Evolutionary conservation across 2,329 filamentous ascomycete genomes (phyloP), one percentile per base, ranked within the genome.

Genomic region (Didymella exigua): DNA sequence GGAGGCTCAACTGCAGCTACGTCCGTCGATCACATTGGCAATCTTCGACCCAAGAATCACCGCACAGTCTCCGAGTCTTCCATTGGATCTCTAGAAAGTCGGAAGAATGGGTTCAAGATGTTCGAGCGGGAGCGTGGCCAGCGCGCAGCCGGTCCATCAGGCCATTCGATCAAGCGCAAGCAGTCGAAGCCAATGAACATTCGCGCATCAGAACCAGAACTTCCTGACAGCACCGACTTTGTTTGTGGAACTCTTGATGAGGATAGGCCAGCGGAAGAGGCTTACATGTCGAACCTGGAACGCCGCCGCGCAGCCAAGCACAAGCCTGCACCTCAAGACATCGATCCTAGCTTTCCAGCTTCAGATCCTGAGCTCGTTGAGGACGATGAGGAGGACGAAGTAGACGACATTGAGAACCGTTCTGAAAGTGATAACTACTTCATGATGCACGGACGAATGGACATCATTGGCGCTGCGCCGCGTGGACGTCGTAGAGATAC

Each of bases 191-290:
- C 78, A 34, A 69, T 76, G 41, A 85, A 82, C 59, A 86, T 88
- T 63, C 87, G 87, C 19, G 83, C 86, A 33, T 69, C 72, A 16
- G 90, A 89, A 1, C 90, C 91, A 2, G 91, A 96, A 70, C 81
- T 99, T 10, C 95, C 95, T 1, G 95, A 99, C 74, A 97, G 93
- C 76, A 98, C 95, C 13, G 95, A 99, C 74, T 99, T 99, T 63
- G 95, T 99, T n/a, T 98, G 95, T 69, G 95, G 95, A 54, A 99
- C 95, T 1, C 82, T 99, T 18, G 95, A 99, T 63, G 95, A 99
- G 75, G 95, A 99, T 69, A 87, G 91, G 38, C 91, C 92, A 2
- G 78, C 98, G n/a, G 95, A 99, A 73, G 91, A 93, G 63, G 93
- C 91, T 0, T 99, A 97, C 74, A 84, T 96, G 51, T 90, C 90